Evolutionary conservation across 768 basidiomycete species (phyloP).

Genomic region (Suillus hirtellus): DNA sequence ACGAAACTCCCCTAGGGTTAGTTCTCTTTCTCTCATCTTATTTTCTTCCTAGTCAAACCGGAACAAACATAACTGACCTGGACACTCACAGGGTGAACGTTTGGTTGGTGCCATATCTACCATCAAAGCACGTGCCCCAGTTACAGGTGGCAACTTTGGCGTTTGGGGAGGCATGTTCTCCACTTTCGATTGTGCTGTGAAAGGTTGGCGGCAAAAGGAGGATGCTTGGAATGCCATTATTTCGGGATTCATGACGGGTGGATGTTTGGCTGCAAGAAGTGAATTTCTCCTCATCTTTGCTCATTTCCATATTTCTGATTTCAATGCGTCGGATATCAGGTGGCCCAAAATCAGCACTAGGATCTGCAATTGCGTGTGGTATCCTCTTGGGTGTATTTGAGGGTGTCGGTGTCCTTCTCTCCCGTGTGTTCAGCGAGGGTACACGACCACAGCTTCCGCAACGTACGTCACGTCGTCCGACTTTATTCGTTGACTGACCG

Average conservation of each 20-base stretch:
- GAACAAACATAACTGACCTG: neutral
- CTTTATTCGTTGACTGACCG: neutral
- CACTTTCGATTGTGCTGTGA: conserved; percentile 97
- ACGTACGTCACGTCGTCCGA: conserved; percentile 48
- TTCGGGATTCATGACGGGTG: conserved; percentile 98
- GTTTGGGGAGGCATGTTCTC: conserved; percentile 99
- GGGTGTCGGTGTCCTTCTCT: conserved; percentile 92
- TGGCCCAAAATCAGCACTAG: conserved; percentile 87
- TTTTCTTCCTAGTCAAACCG: neutral
- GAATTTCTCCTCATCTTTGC: conserved; percentile 35
- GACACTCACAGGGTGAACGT: conserved; percentile 77
- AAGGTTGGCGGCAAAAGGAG: conserved; percentile 95
- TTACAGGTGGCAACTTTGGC: conserved; percentile 96
- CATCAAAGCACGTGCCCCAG: conserved; percentile 97
- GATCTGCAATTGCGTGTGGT: conserved; percentile 94
- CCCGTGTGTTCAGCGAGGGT: conserved; percentile 83
- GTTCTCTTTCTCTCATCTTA: conserved; percentile 25
- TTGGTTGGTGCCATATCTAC: conserved; percentile 92
- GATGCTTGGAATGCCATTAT: conserved; percentile 99
- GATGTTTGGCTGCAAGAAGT: conserved; percentile 93
- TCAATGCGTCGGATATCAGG: conserved; percentile 44
- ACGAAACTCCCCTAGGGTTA: conserved; percentile 90
- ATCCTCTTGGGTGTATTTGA: conserved; percentile 93
- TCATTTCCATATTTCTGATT: neutral
- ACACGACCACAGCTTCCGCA: conserved; percentile 80